Percentiles rank a stretch among this genome's conserved stretches.
phyloP scores from a whole-genome alignment of 495 filamentous ascomycete genomes.

The Durotheca rogersii region DNA sequence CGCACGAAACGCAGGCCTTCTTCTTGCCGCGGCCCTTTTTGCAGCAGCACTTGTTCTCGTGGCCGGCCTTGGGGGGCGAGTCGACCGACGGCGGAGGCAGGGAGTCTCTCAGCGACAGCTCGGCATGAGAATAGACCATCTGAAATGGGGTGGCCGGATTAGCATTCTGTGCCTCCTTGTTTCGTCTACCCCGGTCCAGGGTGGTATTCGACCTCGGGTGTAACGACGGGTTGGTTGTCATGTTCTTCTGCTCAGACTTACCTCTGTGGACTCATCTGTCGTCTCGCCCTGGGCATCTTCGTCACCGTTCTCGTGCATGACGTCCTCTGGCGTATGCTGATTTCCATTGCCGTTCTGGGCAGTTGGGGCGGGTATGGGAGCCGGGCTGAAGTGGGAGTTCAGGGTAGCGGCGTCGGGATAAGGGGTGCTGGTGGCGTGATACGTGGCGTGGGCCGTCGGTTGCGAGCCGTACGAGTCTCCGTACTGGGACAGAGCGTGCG shows the following conservation, averaged over 20 bases:
- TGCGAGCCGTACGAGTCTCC: slow-evolving; percentile 32
- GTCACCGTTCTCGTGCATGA: slow-evolving; percentile 25
- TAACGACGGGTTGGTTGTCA: no score
- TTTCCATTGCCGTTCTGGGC: slow-evolving; percentile 28
- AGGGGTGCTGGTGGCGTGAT: slow-evolving; percentile 25
- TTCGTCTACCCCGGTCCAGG: not conserved
- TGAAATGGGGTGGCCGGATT: slow-evolving; percentile 4
- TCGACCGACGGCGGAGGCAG: slow-evolving; percentile 33
- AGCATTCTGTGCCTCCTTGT: slow-evolving; percentile 1
- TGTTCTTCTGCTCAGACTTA: slow-evolving; percentile 8
- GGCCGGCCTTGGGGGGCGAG: slow-evolving; percentile 15
- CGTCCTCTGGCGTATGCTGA: slow-evolving; percentile 29
- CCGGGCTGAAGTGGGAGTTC: slow-evolving; percentile 32
- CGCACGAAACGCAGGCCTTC: slow-evolving; percentile 32
- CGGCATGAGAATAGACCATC: slow-evolving; percentile 29
- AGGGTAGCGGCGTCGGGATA: slow-evolving; percentile 29
- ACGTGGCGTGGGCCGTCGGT: slow-evolving; percentile 25
- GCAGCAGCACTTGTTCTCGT: slow-evolving; percentile 27
- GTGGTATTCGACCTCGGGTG: not conserved
- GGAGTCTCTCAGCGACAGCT: slow-evolving; percentile 21
- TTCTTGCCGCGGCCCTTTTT: slow-evolving; percentile 36
- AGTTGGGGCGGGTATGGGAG: slow-evolving; percentile 28
- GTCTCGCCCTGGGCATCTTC: slow-evolving; percentile 36
- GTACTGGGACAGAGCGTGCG: slow-evolving; percentile 27
- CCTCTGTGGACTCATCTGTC: slow-evolving; percentile 37